Evolutionary conservation across 257 asterid genomes (phyloP), one percentile per base, ranked within the genome.

Genomic region (Verbascum thapsus): DNA sequence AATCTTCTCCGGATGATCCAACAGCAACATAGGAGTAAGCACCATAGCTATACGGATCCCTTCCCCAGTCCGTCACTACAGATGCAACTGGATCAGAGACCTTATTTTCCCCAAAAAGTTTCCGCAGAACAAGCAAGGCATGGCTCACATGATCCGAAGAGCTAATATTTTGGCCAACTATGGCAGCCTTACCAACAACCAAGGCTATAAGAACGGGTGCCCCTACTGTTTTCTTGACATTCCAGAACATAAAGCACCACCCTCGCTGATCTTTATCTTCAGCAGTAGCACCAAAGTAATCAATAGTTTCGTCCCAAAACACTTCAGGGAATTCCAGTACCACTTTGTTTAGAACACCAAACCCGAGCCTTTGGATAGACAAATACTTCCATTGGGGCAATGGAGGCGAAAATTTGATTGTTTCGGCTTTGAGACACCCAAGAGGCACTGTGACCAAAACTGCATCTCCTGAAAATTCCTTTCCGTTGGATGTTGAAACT

Each of bases 21-120:
- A 94, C 98, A 45, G 99, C 98, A 61, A 94, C 99, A 68, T 90
- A 94, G 55, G 99, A 94, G 77, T 94, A 94, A 72, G 99, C 99
- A 64, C 99, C 99, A 26, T 82, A 86, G 75, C 98, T 82, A 73
- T 81, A 87, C 22, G 99, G 98, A 70, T 94, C 99, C 68, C 76
- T 84, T 55, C 99, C 99, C 99, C 99, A 94, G 79, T 94, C 88
- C 60, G 99, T 94, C 71, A 90, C 98, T 54, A 88, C 95, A 68
- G 95, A 81, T 38, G 95, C 96, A 71, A 94, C 83, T 45, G 98
- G 99, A 78, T 94, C 90, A 50, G 83, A 86, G 50, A 94, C 99
- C 69, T 69, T 76, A 45, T 76, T 81, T 76, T 87, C 96, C 72
- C 99, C 99, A 77, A 90, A 94, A 48, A 94, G 82, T 75, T 88